Base-by-base conservation (phyloP, 2,329 filamentous ascomycete species). In the Rosellinia necatrix region DNA sequence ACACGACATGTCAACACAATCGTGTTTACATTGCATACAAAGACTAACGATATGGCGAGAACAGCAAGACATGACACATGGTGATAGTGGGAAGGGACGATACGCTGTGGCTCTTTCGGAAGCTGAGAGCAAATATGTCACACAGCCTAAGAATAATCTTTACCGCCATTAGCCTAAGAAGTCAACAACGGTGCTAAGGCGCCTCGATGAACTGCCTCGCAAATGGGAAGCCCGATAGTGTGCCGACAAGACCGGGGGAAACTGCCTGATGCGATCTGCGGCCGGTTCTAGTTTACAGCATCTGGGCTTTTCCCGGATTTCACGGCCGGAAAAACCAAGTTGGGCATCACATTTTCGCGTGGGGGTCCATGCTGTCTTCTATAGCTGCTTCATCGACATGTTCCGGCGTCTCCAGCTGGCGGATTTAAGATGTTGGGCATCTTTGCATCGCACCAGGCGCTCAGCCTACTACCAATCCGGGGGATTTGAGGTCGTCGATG, bases 1-100 rank as follows among this genome's bases (percentile, higher is more conserved):
- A 78, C 2, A 88, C 19, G 24, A 19, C 6, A 29, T 21, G 40
- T 40, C 19, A n/a, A 37, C 8, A 88, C 65, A 90, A 86, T 73
- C 83, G 82, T 73, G 89, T 90, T 19, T 4, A 22, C 19, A 12
- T 10, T 25, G 21, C 24, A 1, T 13, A n/a, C 27, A n/a, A 13
- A 12, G 34, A 29, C 4, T 32, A 25, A 9, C n/a, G 35, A 40
- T 34, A 15, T 6, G 6, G 22, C 32, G 13, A 17, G 34, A 40
- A 50, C 19, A 6, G 7, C 35, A 22, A 49, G 25, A n/a, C 37
- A 13, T 35, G 10, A 25, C 41, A 19, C 30, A 19, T 37, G 37
- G 22, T 47, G 21, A 21, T 24, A 17, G 32, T 25, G n/a, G 19
- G 19, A 43, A 24, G 30, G 19, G n/a, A 47, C 19, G 19, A 21